A percentile compares a stretch with the other conserved stretches of the same genome.
Conservation (phyloP, 78 protist genomes). For the Dictyostelium capitatum region DNA sequence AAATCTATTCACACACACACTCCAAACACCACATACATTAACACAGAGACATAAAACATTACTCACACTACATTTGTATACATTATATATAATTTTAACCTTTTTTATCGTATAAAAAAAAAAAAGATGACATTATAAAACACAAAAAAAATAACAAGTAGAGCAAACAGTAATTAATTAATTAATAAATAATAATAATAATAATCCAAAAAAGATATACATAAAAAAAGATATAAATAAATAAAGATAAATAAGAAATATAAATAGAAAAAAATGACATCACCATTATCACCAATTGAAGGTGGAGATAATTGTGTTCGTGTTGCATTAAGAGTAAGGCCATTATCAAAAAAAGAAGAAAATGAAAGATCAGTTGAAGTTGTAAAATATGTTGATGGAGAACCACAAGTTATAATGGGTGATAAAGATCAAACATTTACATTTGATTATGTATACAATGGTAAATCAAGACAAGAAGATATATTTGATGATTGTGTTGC, state of each 20-base stretch:
- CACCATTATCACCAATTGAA: slow-evolving; percentile 1
- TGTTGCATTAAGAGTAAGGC: slow-evolving; percentile 79
- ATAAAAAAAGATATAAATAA: neutral
- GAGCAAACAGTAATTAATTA: neutral
- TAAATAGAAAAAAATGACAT: neutral
- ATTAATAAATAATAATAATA: neutral
- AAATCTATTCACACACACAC: no score
- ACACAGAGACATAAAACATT: no score
- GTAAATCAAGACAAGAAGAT: slow-evolving; percentile 42
- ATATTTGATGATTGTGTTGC: slow-evolving; percentile 75
- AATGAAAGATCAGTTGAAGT: slow-evolving; percentile 50
- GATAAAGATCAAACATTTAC: slow-evolving; percentile 79
- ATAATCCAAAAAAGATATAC: no score
- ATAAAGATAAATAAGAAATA: neutral
- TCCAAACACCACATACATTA: no score
- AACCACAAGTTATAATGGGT: slow-evolving; percentile 76
- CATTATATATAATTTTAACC: no score
- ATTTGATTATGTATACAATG: slow-evolving; percentile 71
- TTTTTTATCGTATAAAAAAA: no score
- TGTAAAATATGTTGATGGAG: slow-evolving; percentile 56
- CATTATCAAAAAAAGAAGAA: slow-evolving; percentile 75
- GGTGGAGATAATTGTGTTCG: slow-evolving; percentile 42
- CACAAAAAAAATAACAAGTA: neutral
- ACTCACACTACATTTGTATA: no score
- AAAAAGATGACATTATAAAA: neutral